Evolutionary conservation across 2,329 filamentous ascomycete genomes (phyloP).

Genomic region (Scorias spongiosa): DNA sequence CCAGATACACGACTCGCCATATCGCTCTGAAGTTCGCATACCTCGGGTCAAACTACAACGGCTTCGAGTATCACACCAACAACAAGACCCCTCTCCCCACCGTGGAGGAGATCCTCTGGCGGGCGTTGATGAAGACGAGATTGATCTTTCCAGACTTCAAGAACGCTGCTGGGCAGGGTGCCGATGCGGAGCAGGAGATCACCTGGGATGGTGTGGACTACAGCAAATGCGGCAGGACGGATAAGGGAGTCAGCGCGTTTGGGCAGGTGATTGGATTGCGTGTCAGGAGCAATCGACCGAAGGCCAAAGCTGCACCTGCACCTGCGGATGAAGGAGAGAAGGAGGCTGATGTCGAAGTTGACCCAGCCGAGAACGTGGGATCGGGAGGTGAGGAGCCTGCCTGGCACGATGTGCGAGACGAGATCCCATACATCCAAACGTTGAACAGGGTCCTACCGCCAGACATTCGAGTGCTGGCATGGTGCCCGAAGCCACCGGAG

Average conservation of each 20-base stretch:
- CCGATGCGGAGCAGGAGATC: conserved; percentile 33
- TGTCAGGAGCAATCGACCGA: conserved; percentile 63
- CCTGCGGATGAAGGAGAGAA: conserved; percentile 4
- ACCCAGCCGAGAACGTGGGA: conserved; percentile 3
- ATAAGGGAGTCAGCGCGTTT: conserved; percentile 88
- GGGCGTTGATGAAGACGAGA: conserved; percentile 66
- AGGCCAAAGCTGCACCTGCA: conserved; percentile 3
- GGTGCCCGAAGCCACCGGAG: conserved; percentile 69
- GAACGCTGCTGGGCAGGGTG: conserved; percentile 1
- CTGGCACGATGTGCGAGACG: conserved; percentile 59
- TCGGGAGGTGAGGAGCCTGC: conserved; percentile 7
- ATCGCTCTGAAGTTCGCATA: conserved; percentile 93
- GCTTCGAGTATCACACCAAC: conserved; percentile 71
- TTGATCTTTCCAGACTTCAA: conserved; percentile 55
- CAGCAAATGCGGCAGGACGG: conserved; percentile 87
- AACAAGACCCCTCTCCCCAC: conserved; percentile 56
- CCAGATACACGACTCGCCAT: conserved; percentile 65
- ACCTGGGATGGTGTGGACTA: conserved; percentile 80
- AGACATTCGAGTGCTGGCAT: conserved; percentile 81
- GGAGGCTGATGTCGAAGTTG: conserved; percentile 3
- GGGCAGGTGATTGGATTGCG: conserved; percentile 81
- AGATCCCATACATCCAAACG: conserved; percentile 68
- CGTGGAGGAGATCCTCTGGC: conserved; percentile 89
- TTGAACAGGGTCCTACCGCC: conserved; percentile 78
- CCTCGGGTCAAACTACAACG: conserved; percentile 78